Conservation (phyloP, 805 yeast genomes). For the Hanseniaspora thailandica region DNA sequence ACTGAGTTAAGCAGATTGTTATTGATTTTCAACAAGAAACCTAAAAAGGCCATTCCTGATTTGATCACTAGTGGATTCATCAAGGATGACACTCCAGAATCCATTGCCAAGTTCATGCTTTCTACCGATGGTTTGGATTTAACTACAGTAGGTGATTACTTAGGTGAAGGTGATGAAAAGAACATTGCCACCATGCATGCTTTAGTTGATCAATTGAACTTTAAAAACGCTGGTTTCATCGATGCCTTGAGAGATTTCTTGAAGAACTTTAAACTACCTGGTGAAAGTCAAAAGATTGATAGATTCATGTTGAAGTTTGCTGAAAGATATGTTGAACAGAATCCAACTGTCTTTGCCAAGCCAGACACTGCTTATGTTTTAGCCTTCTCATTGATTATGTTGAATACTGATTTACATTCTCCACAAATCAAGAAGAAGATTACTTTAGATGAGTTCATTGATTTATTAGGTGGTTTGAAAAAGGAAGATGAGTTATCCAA, state of each 20-base stretch:
- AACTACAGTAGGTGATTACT: constrained; percentile 73
- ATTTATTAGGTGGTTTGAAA: constrained; percentile 83
- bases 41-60: constrained; percentile 62
- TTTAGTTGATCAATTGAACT: constrained; percentile 80
- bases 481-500: constrained; percentile 76
- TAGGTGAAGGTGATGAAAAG: constrained; percentile 77
- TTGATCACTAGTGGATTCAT: constrained; percentile 57
- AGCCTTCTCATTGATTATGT: constrained; percentile 82
- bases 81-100: constrained; percentile 44
- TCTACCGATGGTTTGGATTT: constrained; percentile 71
- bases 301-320: constrained; percentile 95
- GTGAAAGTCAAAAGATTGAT: constrained; percentile 96
- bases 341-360: constrained; percentile 75
- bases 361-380: constrained; percentile 91
- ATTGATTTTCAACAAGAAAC: constrained; percentile 69
- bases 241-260: constrained; percentile 76
- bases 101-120: constrained; percentile 64
- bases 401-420: constrained; percentile 90
- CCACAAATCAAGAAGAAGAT: constrained; percentile 74
- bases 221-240: constrained; percentile 55
- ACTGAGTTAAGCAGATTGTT: constrained; percentile 70
- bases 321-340: constrained; percentile 76
- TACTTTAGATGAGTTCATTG: constrained; percentile 77
- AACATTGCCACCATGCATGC: constrained; percentile 82
- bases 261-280: constrained; percentile 87